A percentile compares a stretch with the other conserved stretches of the same genome.
These are phyloP conservation scores for Encephalitozoon intestinalis DNA, from an alignment of 371 early-diverging fungal genomes.

Conservation along the genomic window DNA sequence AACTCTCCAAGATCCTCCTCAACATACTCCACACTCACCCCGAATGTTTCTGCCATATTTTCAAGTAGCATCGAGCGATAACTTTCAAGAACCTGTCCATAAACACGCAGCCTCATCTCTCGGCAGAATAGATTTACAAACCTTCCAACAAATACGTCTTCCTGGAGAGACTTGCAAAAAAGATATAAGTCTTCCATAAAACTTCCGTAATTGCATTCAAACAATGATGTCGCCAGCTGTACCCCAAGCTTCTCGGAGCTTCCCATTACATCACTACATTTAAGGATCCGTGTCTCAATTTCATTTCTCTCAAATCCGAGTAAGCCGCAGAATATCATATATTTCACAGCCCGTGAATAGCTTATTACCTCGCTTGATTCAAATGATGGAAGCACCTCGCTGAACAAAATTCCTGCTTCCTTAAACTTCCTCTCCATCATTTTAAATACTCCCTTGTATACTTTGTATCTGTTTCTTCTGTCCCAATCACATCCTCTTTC, in stretches of 20 bases:
- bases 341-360: slow-evolving; percentile 88
- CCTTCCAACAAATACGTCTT: slow-evolving; percentile 64
- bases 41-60: slow-evolving; percentile 89
- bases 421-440: slow-evolving; percentile 86
- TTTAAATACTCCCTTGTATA: slow-evolving; percentile 81
- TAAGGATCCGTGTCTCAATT: slow-evolving; percentile 73
- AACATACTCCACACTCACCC: slow-evolving; percentile 71
- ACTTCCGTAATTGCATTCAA: slow-evolving; percentile 79
- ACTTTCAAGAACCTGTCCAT: slow-evolving; percentile 87
- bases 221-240: slow-evolving; percentile 73
- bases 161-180: slow-evolving; percentile 49
- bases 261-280: slow-evolving; percentile 82
- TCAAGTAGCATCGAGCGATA: slow-evolving; percentile 83
- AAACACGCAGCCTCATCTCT: slow-evolving; percentile 91
- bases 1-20: slow-evolving; percentile 78
- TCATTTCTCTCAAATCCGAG: slow-evolving; percentile 78
- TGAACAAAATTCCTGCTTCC: slow-evolving; percentile 73
- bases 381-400: slow-evolving; percentile 88
- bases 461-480: slow-evolving; percentile 91
- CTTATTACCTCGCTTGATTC: slow-evolving; percentile 86
- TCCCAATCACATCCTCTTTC: slow-evolving; percentile 99
- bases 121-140: slow-evolving; percentile 69
- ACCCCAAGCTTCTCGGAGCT: slow-evolving; percentile 67
- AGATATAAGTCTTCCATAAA: slow-evolving; percentile 72
- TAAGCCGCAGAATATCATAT: slow-evolving; percentile 76